Base-by-base conservation (phyloP, 192 early-diverging fungal genomes). In the Neocallimastix lanati region DNA sequence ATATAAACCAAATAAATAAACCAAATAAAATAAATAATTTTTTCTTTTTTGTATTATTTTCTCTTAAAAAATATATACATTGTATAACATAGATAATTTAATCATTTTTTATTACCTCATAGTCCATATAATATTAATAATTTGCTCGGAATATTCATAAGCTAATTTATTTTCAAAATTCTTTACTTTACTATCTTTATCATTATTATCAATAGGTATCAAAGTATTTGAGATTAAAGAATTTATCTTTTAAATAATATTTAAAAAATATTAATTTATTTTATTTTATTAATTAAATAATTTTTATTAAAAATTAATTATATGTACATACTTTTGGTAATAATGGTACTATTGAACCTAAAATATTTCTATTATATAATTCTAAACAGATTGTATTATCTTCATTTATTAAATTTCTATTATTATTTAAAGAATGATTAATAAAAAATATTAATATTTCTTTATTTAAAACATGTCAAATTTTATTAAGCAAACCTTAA, bases 401-500 rank as follows among this genome's bases (percentile, higher is more conserved):
- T 0, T n/a, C 50, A 67, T 67, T 67, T n/a, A 67, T n/a, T 67
- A 67, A 67, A 67, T 67, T 67, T 67, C 50, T 67, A 67, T 33
- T 33, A 6, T 33, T 33, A 6, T 6, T 33, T 33, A n/a, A n/a
- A n/a, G n/a, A n/a, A n/a, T n/a, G n/a, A n/a, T 33, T 33, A 11
- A 33, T 6, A 33, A 33, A 33, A 6, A 33, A 6, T 33, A 6
- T 33, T 3, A 33, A 33, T 33, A 33, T 6, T 33, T 33, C 30
- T 11, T 33, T 6, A 33, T 33, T 33, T 33, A 33, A 6, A 11
- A 33, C 11, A 33, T 33, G 3, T 33, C 30, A 6, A 33, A n/a
- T n/a, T n/a, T n/a, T n/a, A n/a, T n/a, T n/a, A n/a, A 21, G 18
- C 15, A 84, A 29, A 78, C 89, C 91, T 83, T 77, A 94, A 84